phyloP scores from a whole-genome alignment of 1,284 basidiomycete genomes.

The Trametes sp. region DNA sequence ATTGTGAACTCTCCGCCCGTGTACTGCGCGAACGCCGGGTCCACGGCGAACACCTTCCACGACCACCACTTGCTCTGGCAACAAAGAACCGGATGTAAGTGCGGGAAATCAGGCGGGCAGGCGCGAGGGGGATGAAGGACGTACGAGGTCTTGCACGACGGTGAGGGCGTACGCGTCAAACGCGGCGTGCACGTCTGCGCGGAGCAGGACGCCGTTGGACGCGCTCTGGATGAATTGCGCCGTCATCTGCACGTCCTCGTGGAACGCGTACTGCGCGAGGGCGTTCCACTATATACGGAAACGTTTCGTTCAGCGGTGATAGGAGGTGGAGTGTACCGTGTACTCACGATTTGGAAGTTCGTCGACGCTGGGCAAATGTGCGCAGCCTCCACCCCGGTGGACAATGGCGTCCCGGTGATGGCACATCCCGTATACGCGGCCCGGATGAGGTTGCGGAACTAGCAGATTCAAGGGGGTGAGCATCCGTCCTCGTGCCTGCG shows the following conservation, averaged over 20 bases:
- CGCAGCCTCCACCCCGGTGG: neutral
- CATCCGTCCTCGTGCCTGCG: no score
- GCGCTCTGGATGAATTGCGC: neutral
- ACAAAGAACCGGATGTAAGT: neutral
- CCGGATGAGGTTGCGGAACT: neutral
- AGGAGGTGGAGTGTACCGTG: no score
- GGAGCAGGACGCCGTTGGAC: conserved; percentile 3
- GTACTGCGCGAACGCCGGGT: neutral
- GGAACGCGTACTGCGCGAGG: neutral
- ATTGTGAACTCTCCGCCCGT: neutral
- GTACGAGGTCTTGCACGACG: neutral
- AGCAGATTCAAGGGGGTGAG: neutral
- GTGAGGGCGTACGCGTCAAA: neutral
- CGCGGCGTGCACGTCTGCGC: conserved; percentile 2
- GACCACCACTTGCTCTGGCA: neutral
- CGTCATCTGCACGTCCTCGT: neutral
- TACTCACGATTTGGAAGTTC: neutral
- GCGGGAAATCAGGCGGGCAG: no score
- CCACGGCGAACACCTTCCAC: neutral
- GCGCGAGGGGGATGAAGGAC: neutral
- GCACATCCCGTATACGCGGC: neutral
- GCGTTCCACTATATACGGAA: neutral
- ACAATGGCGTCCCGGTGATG: neutral
- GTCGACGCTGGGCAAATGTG: conserved; percentile 6
- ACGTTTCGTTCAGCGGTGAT: neutral